Evolutionary conservation across 441 rosid genomes (phyloP), one percentile per base, ranked within the genome.

Genomic region (Bocquillonia castaneifolia): DNA sequence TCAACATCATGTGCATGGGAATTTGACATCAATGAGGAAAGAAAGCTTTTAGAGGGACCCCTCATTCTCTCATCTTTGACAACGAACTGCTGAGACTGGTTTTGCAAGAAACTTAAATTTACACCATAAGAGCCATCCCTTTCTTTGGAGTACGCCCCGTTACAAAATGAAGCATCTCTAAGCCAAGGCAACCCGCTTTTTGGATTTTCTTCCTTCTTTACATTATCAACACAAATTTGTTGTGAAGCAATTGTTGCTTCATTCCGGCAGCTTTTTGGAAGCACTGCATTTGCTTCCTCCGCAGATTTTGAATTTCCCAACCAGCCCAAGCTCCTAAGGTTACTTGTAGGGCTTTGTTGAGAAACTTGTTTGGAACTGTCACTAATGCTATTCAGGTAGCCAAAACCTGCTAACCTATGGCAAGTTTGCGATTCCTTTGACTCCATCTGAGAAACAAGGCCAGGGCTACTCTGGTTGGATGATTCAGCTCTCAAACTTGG

Each of bases 161-260:
- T 18, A 37, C 67, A 52, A n/a, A 15, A 64, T 23, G 74, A 69
- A 68, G 20, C 20, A 37, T 29, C 69, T 60, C 69, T 71, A 61
- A 74, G 71, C 84, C 84, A 78, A 48, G 84, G 23, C 47, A 76
- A 69, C 34, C 63, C 74, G 45, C 66, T 63, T 51, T 54, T 51
- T 25, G 55, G 44, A 59, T 34, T 69, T 53, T 74, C 77, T 52
- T 66, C 75, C 64, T 57, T 58, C 37, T 61, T 60, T 42, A 64
- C 44, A 59, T 34, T 45, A 63, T 63, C 64, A 55, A 26, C 40
- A 47, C 63, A 70, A 64, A 28, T 54, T 22, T 28, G 26, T 69
- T 48, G 37, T 10, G 69, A 65, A 25, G 31, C 68, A n/a, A 74
- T 36, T 60, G 53, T 47, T 32, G 53, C 56, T 32, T 62, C 74